A percentile compares a stretch with the other conserved stretches of the same genome.
Evolutionary conservation across 2,329 filamentous ascomycete species (phyloP).

Genomic region (Cadophora gregata): DNA sequence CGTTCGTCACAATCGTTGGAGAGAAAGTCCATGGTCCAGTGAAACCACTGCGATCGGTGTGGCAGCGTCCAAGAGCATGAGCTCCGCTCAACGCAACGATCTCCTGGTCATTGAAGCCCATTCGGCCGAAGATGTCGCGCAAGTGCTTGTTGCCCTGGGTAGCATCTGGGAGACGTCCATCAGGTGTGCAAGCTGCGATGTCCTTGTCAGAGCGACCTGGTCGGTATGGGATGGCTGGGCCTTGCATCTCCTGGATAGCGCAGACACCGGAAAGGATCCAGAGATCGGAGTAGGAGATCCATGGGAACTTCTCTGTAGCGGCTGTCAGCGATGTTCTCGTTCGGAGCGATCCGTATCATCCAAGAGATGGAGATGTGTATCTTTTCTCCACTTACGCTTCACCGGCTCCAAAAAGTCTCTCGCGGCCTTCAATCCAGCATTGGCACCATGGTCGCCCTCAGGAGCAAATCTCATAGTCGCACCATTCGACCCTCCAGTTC

Average conservation of each 20-base stretch:
- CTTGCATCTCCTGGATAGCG: conserved; percentile 95
- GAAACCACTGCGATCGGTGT: conserved; percentile 86
- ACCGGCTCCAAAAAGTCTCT: conserved; percentile 93
- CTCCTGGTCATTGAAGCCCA: conserved; percentile 97
- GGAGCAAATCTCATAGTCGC: conserved; percentile 96
- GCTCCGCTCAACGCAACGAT: conserved; percentile 90
- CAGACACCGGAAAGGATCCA: conserved; percentile 90
- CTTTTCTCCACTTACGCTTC: conserved; percentile 64
- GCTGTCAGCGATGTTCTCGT: conserved; percentile 30
- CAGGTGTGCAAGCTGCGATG: conserved; percentile 84
- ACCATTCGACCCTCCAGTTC: conserved; percentile 92
- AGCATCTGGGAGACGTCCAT: conserved; percentile 88
- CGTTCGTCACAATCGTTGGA: conserved; percentile 90
- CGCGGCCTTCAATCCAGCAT: conserved; percentile 84
- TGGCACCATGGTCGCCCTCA: conserved; percentile 89
- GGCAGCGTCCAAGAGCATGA: conserved; percentile 87
- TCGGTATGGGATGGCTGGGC: conserved; percentile 85
- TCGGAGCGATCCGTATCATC: background rate
- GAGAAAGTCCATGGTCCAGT: conserved; percentile 92
- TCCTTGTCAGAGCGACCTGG: conserved; percentile 85
- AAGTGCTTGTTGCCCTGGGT: conserved; percentile 80
- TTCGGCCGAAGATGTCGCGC: conserved; percentile 90
- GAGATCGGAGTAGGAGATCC: conserved; percentile 95
- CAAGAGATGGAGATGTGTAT: background rate
- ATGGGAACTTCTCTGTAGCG: conserved; percentile 75